phyloP scores from a whole-genome alignment of 108 stramenopile genomes.

The Skeletonema grethae region DNA sequence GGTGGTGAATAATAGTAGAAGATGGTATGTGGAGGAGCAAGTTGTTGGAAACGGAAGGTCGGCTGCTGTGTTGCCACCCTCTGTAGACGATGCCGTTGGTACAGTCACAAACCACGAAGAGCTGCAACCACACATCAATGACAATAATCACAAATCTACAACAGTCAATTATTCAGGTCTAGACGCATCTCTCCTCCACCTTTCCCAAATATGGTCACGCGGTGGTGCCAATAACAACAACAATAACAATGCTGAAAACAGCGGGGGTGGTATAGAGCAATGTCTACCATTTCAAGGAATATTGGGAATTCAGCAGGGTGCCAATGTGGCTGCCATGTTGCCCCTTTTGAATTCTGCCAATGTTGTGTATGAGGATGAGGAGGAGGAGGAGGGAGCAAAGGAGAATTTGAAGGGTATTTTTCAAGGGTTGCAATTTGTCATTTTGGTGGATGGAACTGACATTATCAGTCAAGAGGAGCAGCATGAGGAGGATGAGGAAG shows the following conservation, averaged over 20 bases:
- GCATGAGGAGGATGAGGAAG: slow-evolving; percentile 1
- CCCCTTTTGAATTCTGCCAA: slow-evolving; percentile 53
- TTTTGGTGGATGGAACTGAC: slow-evolving; percentile 46
- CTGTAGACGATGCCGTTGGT: not conserved
- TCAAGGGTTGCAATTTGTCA: slow-evolving; percentile 46
- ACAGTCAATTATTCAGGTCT: slow-evolving; percentile 49
- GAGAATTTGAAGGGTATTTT: slow-evolving; percentile 16
- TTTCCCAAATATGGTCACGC: slow-evolving; percentile 77
- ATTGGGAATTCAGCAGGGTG: slow-evolving; percentile 78
- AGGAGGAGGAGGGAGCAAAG: not conserved
- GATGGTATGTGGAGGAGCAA: slow-evolving; percentile 29
- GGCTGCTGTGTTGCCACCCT: not conserved
- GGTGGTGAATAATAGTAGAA: slow-evolving; percentile 16
- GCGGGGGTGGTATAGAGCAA: not conserved
- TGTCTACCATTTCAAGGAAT: slow-evolving; percentile 75
- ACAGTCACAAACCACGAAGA: not conserved
- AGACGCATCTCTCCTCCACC: slow-evolving; percentile 78
- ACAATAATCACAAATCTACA: not conserved
- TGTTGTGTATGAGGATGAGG: not conserved
- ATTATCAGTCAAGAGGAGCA: slow-evolving; percentile 8
- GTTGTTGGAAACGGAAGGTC: not conserved
- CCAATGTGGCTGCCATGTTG: slow-evolving; percentile 65
- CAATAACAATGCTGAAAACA: not conserved
- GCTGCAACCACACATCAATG: too few relatives aligned
- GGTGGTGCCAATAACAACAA: slow-evolving; percentile 17